Percentiles rank a stretch among this genome's conserved stretches.
Conservation (phyloP, 2,329 filamentous ascomycete species). For the Pseudopyrenochaeta lycopersici region DNA sequence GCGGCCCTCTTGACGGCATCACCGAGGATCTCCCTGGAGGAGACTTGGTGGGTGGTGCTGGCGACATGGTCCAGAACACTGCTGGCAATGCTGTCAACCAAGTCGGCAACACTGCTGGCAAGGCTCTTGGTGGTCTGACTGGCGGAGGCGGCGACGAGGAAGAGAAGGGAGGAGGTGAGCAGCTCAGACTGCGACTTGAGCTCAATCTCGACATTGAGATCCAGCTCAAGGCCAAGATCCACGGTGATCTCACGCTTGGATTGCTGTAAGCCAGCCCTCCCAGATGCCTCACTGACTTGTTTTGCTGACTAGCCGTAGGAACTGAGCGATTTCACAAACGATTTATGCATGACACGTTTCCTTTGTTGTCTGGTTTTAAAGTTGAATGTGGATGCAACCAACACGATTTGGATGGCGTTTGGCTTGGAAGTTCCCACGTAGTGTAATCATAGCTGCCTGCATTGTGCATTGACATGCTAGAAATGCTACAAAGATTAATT, state of each 20-base stretch:
- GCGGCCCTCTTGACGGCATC: conserved; percentile 64
- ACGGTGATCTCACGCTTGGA: conserved; percentile 69
- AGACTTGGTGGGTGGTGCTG: conserved; percentile 61
- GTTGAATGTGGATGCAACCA: conserved; percentile 10
- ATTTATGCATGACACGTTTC: conserved; percentile 25
- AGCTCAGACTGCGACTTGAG: conserved; percentile 66
- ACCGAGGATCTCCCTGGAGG: conserved; percentile 63
- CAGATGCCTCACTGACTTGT: background rate
- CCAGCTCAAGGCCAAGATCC: conserved; percentile 71
- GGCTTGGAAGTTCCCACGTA: conserved; percentile 22
- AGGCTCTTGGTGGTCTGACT: conserved; percentile 59
- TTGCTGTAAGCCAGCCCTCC: conserved; percentile 54
- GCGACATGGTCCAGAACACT: conserved; percentile 66
- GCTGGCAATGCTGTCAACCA: conserved; percentile 61
- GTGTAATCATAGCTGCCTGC: conserved; percentile 32
- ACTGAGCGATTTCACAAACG: conserved; percentile 30
- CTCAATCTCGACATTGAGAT: conserved; percentile 71
- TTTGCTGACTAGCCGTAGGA: conserved; percentile 36
- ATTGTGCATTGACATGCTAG: conserved; percentile 17
- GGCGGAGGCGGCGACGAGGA: conserved; percentile 52
- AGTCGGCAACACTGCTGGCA: conserved; percentile 53
- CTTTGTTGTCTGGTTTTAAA: conserved; percentile 22
- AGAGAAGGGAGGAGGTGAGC: conserved; percentile 52
- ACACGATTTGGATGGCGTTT: conserved; percentile 33
- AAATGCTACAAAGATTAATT: conserved; percentile 17